A percentile compares a stretch with the other conserved stretches of the same genome.
Conservation (phyloP, 768 basidiomycete genomes). For the Floccularia luteovirens region DNA sequence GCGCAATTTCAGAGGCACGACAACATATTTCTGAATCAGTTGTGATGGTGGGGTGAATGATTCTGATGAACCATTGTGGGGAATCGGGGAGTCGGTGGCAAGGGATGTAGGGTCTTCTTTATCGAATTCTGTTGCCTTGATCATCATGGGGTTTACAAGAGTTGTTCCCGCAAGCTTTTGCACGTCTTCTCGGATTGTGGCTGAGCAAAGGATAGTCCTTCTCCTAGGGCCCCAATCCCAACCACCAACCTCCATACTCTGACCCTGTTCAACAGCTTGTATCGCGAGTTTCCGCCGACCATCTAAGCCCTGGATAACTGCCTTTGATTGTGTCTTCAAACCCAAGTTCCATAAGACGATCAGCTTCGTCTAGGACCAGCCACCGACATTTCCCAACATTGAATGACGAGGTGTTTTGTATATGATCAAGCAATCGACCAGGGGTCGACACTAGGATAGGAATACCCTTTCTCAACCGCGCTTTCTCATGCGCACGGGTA, state of each 20-base stretch:
- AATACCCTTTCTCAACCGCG: slow-evolving; percentile 86
- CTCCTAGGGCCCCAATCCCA: slow-evolving; percentile 80
- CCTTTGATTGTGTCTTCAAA: slow-evolving; percentile 94
- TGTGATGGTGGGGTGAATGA: slow-evolving; percentile 94
- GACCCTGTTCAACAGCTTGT: slow-evolving; percentile 61
- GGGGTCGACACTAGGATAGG: slow-evolving; percentile 96
- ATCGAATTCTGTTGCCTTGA: slow-evolving; percentile 63
- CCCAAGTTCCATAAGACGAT: slow-evolving; percentile 95
- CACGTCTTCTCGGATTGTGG: slow-evolving; percentile 92
- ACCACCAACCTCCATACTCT: slow-evolving; percentile 65
- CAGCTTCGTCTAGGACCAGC: slow-evolving; percentile 96
- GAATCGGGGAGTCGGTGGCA: slow-evolving; percentile 8
- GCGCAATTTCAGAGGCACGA: slow-evolving; percentile 91
- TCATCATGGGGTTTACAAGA: slow-evolving; percentile 71
- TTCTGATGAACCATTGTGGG: slow-evolving; percentile 18
- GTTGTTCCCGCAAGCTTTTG: slow-evolving; percentile 86
- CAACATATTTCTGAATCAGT: slow-evolving; percentile 82
- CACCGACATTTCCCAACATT: slow-evolving; percentile 91
- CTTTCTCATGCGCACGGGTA: slow-evolving; percentile 92
- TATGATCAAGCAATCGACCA: slow-evolving; percentile 89
- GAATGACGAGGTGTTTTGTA: slow-evolving; percentile 92
- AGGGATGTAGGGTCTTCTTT: slow-evolving; percentile 16
- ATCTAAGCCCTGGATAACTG: slow-evolving; percentile 81
- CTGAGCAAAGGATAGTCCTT: slow-evolving; percentile 90
- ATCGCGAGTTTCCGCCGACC: slow-evolving; percentile 70